These are phyloP conservation scores for Suillus variegatus DNA, from an alignment of 768 basidiomycete species.

Conservation along the genomic window DNA sequence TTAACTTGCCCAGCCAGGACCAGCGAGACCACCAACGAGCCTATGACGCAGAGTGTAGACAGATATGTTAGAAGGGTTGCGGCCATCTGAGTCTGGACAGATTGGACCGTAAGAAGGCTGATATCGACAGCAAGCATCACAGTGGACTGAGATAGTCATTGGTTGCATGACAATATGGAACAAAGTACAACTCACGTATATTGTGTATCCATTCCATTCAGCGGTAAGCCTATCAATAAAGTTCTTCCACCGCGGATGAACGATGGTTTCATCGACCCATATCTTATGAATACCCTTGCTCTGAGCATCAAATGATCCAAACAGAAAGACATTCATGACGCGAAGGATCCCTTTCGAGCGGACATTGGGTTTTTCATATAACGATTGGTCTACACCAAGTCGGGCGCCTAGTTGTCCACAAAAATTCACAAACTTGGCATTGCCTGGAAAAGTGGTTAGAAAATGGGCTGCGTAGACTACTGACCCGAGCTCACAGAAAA, in stretches of 20 bases:
- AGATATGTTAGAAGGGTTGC: constrained; percentile 4
- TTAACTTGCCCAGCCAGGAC: constrained; percentile 31
- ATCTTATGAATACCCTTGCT: constrained; percentile 40
- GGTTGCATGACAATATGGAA: neutral
- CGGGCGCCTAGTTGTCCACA: constrained; percentile 39
- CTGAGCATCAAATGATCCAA: constrained; percentile 47
- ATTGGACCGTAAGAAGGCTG: constrained; percentile 8
- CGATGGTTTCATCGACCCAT: constrained; percentile 45
- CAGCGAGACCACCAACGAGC: constrained; percentile 10
- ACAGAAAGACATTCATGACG: constrained; percentile 38
- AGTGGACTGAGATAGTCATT: constrained; percentile 4
- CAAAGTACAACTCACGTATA: constrained; percentile 39
- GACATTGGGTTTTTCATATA: constrained; percentile 13
- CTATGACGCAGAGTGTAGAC: constrained; percentile 9
- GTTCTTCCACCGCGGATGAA: constrained; percentile 37
- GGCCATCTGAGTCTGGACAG: neutral
- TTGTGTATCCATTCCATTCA: constrained; percentile 50
- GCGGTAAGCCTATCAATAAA: constrained; percentile 42
- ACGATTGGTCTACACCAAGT: constrained; percentile 28
- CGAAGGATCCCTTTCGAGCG: constrained; percentile 14
- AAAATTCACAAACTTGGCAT: constrained; percentile 35
- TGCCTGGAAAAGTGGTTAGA: constrained; percentile 13
- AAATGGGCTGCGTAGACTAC: neutral
- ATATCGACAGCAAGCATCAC: constrained; percentile 16
- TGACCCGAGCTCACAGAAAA: constrained; percentile 5